Evolutionary conservation across 495 filamentous ascomycete species (phyloP), one percentile per base, ranked within the genome.

Genomic region (Lepraria neglecta): DNA sequence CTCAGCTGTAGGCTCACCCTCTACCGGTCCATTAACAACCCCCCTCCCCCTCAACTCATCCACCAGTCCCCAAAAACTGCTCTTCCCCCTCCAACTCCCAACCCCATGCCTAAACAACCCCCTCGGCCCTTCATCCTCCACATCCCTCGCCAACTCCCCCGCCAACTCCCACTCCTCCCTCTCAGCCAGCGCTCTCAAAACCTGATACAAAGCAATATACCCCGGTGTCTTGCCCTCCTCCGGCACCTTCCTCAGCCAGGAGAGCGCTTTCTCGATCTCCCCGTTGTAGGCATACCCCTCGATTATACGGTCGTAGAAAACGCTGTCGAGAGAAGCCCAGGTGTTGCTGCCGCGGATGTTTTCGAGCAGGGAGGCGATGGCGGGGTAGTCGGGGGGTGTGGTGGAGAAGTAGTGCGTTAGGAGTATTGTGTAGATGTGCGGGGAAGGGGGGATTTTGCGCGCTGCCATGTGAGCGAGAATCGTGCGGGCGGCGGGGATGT

Each of bases 371-470:
- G 73, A 58, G 24, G 80, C 77, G 35, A 89, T 77, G 27, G 81
- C 82, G 1, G 68, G 71, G 30, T 86, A 64, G 66, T 88, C 75
- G 3, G 85, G 83, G 10, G 81, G 79, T n/a, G 68, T 15, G 51
- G 62, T 76, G 4, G 70, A 44, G 68, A 90, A 90, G 71, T 84
- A 84, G 72, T 86, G 73, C n/a, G 82, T 78, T n/a, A 86, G 67
- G 9, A 92, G 76, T 66, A 84, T 84, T 30, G 87, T 88, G 76
- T 87, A 88, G 66, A 90, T 78, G 58, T 87, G 79, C 6, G 78
- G 65, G 3, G 77, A 78, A 0, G 84, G 77, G 64, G 77, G 70
- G 33, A 87, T 62, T 10, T 76, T 76, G 48, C 74, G 67, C 4
- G 56, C 46, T 63, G 72, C 71, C 75, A 92, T 87, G 67, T 86